phyloP scores from a whole-genome alignment of 1,139 yeast species.

The Yamadazyma aaseri region DNA sequence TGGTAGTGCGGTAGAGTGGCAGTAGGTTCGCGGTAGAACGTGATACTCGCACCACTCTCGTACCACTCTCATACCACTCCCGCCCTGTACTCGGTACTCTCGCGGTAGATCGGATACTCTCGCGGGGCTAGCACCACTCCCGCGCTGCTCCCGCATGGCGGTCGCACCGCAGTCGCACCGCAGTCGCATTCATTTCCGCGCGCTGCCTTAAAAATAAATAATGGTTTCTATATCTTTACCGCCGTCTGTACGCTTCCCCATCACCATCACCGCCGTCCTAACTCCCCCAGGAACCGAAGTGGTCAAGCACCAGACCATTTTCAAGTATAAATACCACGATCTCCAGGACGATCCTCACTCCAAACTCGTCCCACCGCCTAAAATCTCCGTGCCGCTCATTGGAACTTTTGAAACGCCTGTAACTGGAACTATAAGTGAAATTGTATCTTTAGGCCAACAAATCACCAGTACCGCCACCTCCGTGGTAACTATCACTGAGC shows the following conservation, averaged over 20 bases:
- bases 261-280: conserved; percentile 56
- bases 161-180: not conserved
- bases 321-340: conserved; percentile 69
- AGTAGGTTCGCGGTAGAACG: no score
- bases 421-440: conserved; percentile 64
- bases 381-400: conserved; percentile 55
- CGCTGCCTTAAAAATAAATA: not conserved
- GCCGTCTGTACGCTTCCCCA: conserved; percentile 63
- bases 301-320: conserved; percentile 51
- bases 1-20: no score
- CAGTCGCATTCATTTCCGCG: not conserved
- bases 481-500: conserved; percentile 62
- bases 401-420: conserved; percentile 83
- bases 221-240: conserved; percentile 41
- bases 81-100: not conserved
- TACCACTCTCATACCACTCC: no score
- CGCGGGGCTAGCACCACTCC: no score
- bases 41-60: no score
- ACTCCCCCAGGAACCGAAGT: conserved; percentile 47
- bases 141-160: not conserved
- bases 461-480: not conserved
- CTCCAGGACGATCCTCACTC: conserved; percentile 59
- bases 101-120: not conserved
- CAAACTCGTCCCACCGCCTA: conserved; percentile 41
- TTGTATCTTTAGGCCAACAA: conserved; percentile 42